These are phyloP conservation scores for Colletotrichum viniferum DNA, from an alignment of 2,329 filamentous ascomycete genomes.

Conservation along the genomic window DNA sequence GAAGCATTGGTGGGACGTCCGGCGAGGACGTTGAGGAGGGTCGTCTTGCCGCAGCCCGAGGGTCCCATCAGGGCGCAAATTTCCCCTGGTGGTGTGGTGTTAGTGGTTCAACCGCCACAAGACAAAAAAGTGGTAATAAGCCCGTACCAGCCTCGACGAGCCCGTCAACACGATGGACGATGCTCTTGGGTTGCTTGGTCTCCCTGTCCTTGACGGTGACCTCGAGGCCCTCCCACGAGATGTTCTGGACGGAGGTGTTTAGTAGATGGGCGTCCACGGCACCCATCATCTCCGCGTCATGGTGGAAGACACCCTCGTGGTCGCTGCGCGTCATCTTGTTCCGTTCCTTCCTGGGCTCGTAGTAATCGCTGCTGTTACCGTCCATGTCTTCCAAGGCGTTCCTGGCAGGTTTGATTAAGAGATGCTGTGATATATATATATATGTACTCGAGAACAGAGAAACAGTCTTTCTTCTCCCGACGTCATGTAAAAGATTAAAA, in stretches of 20 bases:
- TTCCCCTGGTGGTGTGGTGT: constrained; percentile 52
- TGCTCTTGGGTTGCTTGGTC: constrained; percentile 65
- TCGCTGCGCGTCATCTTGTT: background rate
- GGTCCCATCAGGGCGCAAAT: constrained; percentile 84
- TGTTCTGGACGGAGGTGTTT: constrained; percentile 67
- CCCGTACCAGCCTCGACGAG: constrained; percentile 63
- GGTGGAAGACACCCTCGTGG: background rate
- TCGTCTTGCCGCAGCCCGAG: constrained; percentile 77
- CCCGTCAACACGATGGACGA: constrained; percentile 68
- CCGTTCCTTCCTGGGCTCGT: background rate
- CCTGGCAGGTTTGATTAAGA: background rate
- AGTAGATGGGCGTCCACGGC: constrained; percentile 54
- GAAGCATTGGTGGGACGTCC: constrained; percentile 60
- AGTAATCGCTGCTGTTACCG: background rate
- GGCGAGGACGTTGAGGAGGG: constrained; percentile 80
- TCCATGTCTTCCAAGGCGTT: background rate
- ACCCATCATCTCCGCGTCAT: constrained; percentile 28
- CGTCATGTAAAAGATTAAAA: background rate
- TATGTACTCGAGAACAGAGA: background rate
- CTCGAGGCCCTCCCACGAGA: constrained; percentile 70
- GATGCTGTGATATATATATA: background rate
- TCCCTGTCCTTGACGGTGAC: constrained; percentile 76
- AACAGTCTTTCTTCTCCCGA: background rate
- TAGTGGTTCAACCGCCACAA: background rate
- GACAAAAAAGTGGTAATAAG: background rate